A percentile compares a stretch with the other conserved stretches of the same genome.
Evolutionary conservation across 2,329 filamentous ascomycete genomes (phyloP).

Genomic region (Rhinocladiella similis): DNA sequence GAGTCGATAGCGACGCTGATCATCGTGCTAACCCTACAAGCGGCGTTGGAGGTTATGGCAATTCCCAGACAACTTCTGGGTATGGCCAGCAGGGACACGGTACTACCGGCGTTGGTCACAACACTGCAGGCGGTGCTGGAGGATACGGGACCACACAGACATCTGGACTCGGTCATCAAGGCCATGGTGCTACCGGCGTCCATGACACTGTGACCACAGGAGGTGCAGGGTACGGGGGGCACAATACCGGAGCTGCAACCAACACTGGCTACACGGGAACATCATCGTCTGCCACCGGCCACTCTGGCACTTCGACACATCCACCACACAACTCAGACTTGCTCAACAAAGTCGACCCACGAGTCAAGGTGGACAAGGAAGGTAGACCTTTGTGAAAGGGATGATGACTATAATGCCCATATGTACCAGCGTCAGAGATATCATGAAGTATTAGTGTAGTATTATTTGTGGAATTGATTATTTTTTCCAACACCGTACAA

Average conservation of each 20-base stretch:
- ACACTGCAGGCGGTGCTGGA: not conserved
- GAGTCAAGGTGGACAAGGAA: constrained; percentile 29
- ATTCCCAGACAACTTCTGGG: too few species aligned
- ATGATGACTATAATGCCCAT: not conserved
- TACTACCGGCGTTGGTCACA: not conserved
- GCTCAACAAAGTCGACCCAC: constrained; percentile 33
- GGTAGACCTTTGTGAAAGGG: constrained; percentile 3
- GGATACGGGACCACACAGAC: not conserved
- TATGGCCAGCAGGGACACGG: not conserved
- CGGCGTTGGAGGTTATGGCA: not conserved
- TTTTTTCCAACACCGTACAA: too few species aligned
- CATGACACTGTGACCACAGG: not conserved
- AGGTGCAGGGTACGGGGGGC: constrained; percentile 11
- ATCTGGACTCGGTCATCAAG: not conserved
- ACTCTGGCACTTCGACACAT: not conserved
- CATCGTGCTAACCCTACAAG: constrained; percentile 7
- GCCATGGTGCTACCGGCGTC: not conserved
- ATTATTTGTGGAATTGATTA: too few species aligned
- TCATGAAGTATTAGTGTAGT: too few species aligned
- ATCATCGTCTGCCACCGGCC: constrained; percentile 3
- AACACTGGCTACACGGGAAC: too few species aligned
- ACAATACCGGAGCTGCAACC: constrained; percentile 10
- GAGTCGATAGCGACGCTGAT: constrained; percentile 31
- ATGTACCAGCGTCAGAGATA: not conserved
- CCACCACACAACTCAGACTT: constrained; percentile 32